Base-by-base conservation (phyloP, 148 eudicot species). In the Amaranthus cruentus region DNA sequence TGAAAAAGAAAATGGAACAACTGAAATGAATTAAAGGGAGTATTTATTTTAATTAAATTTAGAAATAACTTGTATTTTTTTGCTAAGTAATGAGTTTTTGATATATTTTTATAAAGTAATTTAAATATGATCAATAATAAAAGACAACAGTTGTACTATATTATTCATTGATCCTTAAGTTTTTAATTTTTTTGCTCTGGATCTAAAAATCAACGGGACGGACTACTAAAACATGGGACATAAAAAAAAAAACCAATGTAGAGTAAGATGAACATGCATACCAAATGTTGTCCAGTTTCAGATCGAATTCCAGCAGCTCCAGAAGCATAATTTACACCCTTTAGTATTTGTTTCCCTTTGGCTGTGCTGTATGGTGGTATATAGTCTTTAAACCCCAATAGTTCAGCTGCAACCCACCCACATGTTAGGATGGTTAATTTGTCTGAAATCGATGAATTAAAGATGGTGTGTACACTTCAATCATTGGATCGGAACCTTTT, bases 311-410 rank as follows among this genome's bases (percentile, higher is more conserved):
- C 84, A 43, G 78, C 75, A 1, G 81, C 78, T 9, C 81, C 84
- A 13, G 84, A 81, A 21, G 84, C 84, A 53, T 81, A 81, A 6
- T 81, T 81, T 6, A 81, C 84, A 13, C 84, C 84, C 14, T 77
- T 72, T 0, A 50, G 11, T 52, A 81, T 73, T 4, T 73, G 6
- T 8, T 38, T 18, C 38, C 63, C 66, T 12, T n/a, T 66, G 0
- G 75, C 78, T 7, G n/a, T 58, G 62, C 81, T 62, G 55, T 42
- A 77, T 50, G 84, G 53, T 52, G 75, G 78, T 7, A 81, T 81
- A 47, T 56, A 81, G 9, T 71, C 64, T 1, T 74, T 56, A 13
- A 81, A 77, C 57, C 78, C 84, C 66, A 81, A 51, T 6, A 77
- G 73, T 55, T 81, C 69, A 57, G 78, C 84, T 81, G 78, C 67